These are phyloP conservation scores for Aureobasidium vineae DNA, from an alignment of 2,329 filamentous ascomycete genomes.

Conservation along the genomic window DNA sequence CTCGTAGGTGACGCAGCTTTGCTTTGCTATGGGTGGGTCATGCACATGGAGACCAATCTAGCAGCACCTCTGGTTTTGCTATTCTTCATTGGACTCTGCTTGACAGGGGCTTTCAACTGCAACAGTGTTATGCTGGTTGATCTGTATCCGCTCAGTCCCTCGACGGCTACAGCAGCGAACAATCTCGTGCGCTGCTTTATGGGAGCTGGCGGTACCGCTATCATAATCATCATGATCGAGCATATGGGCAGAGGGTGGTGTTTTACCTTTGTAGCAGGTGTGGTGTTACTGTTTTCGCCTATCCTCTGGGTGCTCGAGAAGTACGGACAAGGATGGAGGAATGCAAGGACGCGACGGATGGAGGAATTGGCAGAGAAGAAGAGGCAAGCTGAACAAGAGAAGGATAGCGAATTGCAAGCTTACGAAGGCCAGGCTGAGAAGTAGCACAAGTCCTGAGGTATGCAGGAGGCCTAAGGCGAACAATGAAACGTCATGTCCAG, in stretches of 20 bases:
- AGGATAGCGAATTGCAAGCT: background rate
- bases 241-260: slow-evolving; percentile 47
- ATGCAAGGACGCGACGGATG: slow-evolving; percentile 40
- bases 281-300: slow-evolving; percentile 43
- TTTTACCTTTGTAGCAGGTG: slow-evolving; percentile 47
- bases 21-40: slow-evolving; percentile 47
- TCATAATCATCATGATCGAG: slow-evolving; percentile 45
- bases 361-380: slow-evolving; percentile 31
- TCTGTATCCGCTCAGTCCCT: slow-evolving; percentile 42
- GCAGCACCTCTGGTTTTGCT: slow-evolving; percentile 51
- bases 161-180: slow-evolving; percentile 44
- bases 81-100: slow-evolving; percentile 52
- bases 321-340: slow-evolving; percentile 47
- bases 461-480: background rate
- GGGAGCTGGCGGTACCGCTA: slow-evolving; percentile 41
- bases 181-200: slow-evolving; percentile 40
- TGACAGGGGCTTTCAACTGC: slow-evolving; percentile 59
- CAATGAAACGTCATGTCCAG: background rate
- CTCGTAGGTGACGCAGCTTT: slow-evolving; percentile 38
- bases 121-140: slow-evolving; percentile 47
- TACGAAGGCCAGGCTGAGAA: background rate
- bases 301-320: slow-evolving; percentile 44
- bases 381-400: slow-evolving; percentile 23
- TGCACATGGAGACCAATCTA: slow-evolving; percentile 40
- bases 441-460: background rate